Percentiles rank a stretch among this genome's conserved stretches.
These are phyloP conservation scores for Vigna hirtella DNA, from an alignment of 306 rosid genomes.

Conservation along the genomic window DNA sequence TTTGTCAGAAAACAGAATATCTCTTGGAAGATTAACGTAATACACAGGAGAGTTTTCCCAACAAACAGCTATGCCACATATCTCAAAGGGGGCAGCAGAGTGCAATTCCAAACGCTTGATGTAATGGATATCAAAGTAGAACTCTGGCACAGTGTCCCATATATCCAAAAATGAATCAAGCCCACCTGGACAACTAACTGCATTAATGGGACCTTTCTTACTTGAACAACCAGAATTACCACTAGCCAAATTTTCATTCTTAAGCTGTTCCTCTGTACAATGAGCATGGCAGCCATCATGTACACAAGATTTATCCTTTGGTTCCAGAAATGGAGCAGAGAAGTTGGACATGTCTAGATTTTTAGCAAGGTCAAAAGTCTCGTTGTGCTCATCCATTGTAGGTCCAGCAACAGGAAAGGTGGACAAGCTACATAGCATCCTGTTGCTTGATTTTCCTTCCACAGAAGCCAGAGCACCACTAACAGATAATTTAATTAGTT, in stretches of 20 bases:
- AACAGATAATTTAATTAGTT: slow-evolving; percentile 47
- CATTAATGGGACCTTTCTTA: slow-evolving; percentile 80
- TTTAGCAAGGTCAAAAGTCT: slow-evolving; percentile 45
- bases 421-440: slow-evolving; percentile 43
- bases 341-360: slow-evolving; percentile 38
- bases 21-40: slow-evolving; percentile 85
- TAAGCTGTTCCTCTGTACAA: slow-evolving; percentile 49
- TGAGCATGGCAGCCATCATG: slow-evolving; percentile 40
- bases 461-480: slow-evolving; percentile 44
- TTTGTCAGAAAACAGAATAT: slow-evolving; percentile 66
- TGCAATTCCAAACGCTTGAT: slow-evolving; percentile 70
- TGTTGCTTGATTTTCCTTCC: slow-evolving; percentile 52
- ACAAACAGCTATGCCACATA: slow-evolving; percentile 89
- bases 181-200: slow-evolving; percentile 70
- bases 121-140: slow-evolving; percentile 85
- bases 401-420: slow-evolving; percentile 53
- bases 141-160: slow-evolving; percentile 75
- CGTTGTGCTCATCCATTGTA: slow-evolving; percentile 47
- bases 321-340: slow-evolving; percentile 47
- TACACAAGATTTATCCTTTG: slow-evolving; percentile 47
- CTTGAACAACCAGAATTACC: slow-evolving; percentile 46
- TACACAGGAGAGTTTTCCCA: slow-evolving; percentile 92
- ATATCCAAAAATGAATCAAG: slow-evolving; percentile 86
- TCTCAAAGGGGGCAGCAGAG: slow-evolving; percentile 74
- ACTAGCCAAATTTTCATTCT: slow-evolving; percentile 44